Evolutionary conservation across 768 basidiomycete species (phyloP).

Genomic region (Rhodotorula graminis): DNA sequence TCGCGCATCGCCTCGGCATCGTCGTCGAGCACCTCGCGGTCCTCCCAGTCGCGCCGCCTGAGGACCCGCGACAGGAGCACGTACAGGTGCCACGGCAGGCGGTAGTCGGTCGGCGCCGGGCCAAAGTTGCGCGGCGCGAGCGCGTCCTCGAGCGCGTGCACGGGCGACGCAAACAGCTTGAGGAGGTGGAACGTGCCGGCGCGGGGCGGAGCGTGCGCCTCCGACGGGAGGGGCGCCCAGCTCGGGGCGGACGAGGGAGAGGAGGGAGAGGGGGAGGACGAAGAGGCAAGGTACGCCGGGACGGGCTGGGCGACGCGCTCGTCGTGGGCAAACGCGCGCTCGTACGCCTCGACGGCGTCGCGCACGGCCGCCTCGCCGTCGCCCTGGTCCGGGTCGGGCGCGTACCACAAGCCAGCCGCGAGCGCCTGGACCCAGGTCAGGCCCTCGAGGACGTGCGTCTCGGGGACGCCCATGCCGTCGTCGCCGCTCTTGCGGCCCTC

Average conservation of each 20-base stretch:
- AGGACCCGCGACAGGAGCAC: conserved; percentile 77
- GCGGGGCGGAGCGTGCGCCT: conserved; percentile 31
- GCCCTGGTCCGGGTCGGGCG: conserved; percentile 46
- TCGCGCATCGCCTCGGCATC: conserved; percentile 46
- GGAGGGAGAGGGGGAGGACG: not conserved
- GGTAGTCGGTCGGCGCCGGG: conserved; percentile 69
- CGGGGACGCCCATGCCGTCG: conserved; percentile 49
- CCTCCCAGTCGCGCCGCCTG: conserved; percentile 78
- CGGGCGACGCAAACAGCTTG: conserved; percentile 62
- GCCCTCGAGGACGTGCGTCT: conserved; percentile 62
- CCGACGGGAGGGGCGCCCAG: not conserved
- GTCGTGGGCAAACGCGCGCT: conserved; percentile 3
- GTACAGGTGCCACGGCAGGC: conserved; percentile 89
- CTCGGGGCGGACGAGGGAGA: too few relatives aligned
- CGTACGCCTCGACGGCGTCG: conserved; percentile 33
- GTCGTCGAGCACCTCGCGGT: conserved; percentile 65
- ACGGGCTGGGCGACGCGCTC: conserved; percentile 9
- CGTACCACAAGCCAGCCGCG: conserved; percentile 86
- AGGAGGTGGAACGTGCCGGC: conserved; percentile 82
- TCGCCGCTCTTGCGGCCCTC: conserved; percentile 49
- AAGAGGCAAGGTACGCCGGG: conserved; percentile 36
- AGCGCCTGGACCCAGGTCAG: conserved; percentile 94
- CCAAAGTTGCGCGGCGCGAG: conserved; percentile 71
- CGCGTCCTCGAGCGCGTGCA: conserved; percentile 61
- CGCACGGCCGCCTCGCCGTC: conserved; percentile 9